Conservation (phyloP, 495 filamentous ascomycete species). For the Filosporella fistucella region DNA sequence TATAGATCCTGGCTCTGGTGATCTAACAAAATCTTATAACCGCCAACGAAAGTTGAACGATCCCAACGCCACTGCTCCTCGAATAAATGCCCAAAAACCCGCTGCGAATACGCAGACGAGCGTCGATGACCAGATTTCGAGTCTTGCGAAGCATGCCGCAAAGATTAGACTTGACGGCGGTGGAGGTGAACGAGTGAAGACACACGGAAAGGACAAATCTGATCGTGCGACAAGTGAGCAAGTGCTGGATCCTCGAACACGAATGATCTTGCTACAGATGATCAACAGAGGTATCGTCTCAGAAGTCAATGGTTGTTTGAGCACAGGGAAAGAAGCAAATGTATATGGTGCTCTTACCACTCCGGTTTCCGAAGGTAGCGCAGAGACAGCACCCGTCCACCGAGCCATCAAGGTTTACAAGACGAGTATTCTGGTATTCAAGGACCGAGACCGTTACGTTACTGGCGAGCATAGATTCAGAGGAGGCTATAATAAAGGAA, state of each 20-base stretch:
- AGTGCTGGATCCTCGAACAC: conserved; percentile 87
- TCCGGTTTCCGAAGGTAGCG: conserved; percentile 28
- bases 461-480: conserved; percentile 84
- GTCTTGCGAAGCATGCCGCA: conserved; percentile 77
- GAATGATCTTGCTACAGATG: conserved; percentile 92
- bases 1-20: conserved; percentile 53
- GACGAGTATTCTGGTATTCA: conserved; percentile 93
- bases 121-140: conserved; percentile 83
- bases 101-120: conserved; percentile 70
- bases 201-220: conserved; percentile 69
- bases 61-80: conserved; percentile 56
- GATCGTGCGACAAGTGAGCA: conserved; percentile 92
- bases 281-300: conserved; percentile 81
- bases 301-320: conserved; percentile 86
- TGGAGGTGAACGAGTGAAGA: conserved; percentile 42
- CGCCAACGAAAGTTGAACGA: conserved; percentile 63
- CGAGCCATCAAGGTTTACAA: conserved; percentile 98
- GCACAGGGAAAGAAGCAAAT: conserved; percentile 96
- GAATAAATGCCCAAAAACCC: conserved; percentile 81
- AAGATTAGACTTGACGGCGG: conserved; percentile 79
- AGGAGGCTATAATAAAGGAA: conserved; percentile 83
- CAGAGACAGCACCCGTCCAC: conserved; percentile 42
- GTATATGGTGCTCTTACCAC: conserved; percentile 77
- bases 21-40: conserved; percentile 89
- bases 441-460: conserved; percentile 93